Conservation (phyloP, 257 asterid species). For the Solanum okadae region DNA sequence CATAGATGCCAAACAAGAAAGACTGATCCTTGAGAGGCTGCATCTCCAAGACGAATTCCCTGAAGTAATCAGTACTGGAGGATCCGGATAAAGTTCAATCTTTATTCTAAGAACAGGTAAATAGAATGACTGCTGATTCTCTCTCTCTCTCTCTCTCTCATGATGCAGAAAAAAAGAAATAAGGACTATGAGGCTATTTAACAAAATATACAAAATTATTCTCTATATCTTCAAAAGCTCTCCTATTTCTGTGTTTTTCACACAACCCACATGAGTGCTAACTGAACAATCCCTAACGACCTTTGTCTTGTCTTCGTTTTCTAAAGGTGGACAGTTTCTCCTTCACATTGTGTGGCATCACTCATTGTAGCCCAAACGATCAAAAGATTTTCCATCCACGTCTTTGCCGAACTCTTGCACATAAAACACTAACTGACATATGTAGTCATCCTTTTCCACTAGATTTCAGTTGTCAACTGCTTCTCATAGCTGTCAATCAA, state of each 20-base stretch:
- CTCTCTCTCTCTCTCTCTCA: not conserved
- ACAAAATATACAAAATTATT: not conserved
- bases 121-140: not conserved
- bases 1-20: slow-evolving; percentile 80
- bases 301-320: not conserved
- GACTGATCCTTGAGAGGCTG: slow-evolving; percentile 68
- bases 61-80: slow-evolving; percentile 4
- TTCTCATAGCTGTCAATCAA: not conserved
- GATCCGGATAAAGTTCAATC: not conserved
- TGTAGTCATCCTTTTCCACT: not conserved
- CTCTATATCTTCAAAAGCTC: not conserved
- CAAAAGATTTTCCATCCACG: not conserved
- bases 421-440: not conserved
- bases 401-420: not conserved
- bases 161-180: not conserved
- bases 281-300: not conserved
- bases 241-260: not conserved
- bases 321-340: not conserved
- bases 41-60: slow-evolving; percentile 48
- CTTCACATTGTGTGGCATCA: not conserved
- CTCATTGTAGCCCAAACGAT: not conserved
- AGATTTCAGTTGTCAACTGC: not conserved
- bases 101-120: not conserved
- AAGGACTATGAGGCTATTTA: not conserved
- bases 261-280: not conserved